phyloP scores from a whole-genome alignment of 257 asterid species.

The Plantago major region DNA sequence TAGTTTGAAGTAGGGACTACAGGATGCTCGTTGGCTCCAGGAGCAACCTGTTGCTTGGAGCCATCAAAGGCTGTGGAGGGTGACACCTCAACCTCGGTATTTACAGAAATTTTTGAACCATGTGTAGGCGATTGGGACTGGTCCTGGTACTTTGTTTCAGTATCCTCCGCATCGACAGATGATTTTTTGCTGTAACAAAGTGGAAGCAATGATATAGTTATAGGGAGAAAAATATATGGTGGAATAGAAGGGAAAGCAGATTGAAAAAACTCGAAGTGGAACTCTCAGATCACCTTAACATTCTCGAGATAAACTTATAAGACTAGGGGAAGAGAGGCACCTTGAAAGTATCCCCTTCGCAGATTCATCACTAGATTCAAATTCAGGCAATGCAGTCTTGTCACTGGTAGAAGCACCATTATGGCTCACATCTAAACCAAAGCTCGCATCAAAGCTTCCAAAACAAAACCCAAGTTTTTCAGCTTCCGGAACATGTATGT shows the following conservation, averaged over 20 bases:
- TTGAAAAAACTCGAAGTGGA: slow-evolving; percentile 6
- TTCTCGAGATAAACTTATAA: slow-evolving; percentile 1
- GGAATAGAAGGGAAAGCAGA: not conserved
- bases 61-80: slow-evolving; percentile 49
- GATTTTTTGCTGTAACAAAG: slow-evolving; percentile 52
- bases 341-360: slow-evolving; percentile 52
- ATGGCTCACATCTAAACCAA: slow-evolving; percentile 46
- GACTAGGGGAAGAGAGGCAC: slow-evolving; percentile 33
- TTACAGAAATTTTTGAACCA: slow-evolving; percentile 34
- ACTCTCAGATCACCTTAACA: slow-evolving; percentile 1
- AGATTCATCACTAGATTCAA: slow-evolving; percentile 55
- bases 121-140: slow-evolving; percentile 43
- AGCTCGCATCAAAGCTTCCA: slow-evolving; percentile 85
- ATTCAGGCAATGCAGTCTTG: slow-evolving; percentile 52
- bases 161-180: slow-evolving; percentile 36
- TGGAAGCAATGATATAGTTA: slow-evolving; percentile 11
- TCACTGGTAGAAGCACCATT: slow-evolving; percentile 38
- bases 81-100: slow-evolving; percentile 51
- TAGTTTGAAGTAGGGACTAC: slow-evolving; percentile 55
- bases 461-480: slow-evolving; percentile 87
- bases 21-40: slow-evolving; percentile 54
- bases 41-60: slow-evolving; percentile 50
- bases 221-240: slow-evolving; percentile 8
- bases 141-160: slow-evolving; percentile 43
- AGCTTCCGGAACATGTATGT: slow-evolving; percentile 79